These are phyloP conservation scores for Mortierella sp. DNA, from an alignment of 371 early-diverging fungal species.

Conservation along the genomic window DNA sequence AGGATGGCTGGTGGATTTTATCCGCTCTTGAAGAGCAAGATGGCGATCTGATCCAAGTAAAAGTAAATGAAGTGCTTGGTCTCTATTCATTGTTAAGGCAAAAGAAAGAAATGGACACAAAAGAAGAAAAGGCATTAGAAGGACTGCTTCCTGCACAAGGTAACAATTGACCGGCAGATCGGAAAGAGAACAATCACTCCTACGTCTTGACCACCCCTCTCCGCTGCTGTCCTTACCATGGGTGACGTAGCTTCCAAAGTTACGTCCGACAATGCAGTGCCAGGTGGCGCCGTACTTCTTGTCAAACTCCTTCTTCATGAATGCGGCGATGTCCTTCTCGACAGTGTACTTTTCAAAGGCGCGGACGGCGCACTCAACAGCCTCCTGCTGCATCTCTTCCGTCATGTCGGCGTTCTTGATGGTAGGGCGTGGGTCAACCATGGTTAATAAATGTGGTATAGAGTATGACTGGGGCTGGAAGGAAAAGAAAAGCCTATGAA, in stretches of 20 bases:
- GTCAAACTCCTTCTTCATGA: slow-evolving; percentile 98
- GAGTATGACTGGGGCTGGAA: background rate
- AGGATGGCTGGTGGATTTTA: slow-evolving; percentile 57
- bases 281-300: slow-evolving; percentile 97
- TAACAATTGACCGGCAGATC: background rate
- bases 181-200: background rate
- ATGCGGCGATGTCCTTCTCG: slow-evolving; percentile 96
- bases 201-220: background rate
- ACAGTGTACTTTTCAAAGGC: slow-evolving; percentile 95
- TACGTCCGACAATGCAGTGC: slow-evolving; percentile 98
- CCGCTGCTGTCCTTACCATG: slow-evolving; percentile 77
- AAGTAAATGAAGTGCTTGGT: slow-evolving; percentile 98
- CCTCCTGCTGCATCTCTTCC: slow-evolving; percentile 97
- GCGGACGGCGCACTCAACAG: slow-evolving; percentile 91
- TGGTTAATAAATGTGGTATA: slow-evolving; percentile 7
- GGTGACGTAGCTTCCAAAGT: slow-evolving; percentile 98
- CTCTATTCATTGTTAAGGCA: slow-evolving; percentile 61
- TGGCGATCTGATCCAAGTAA: slow-evolving; percentile 95
- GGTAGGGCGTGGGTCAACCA: slow-evolving; percentile 44
- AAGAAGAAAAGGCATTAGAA: background rate
- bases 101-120: background rate
- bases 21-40: slow-evolving; percentile 95
- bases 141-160: background rate
- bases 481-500: background rate
- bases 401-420: slow-evolving; percentile 99